phyloP scores from a whole-genome alignment of 352 stramenopile genomes.

The Pythium rhizo-oryzae region DNA sequence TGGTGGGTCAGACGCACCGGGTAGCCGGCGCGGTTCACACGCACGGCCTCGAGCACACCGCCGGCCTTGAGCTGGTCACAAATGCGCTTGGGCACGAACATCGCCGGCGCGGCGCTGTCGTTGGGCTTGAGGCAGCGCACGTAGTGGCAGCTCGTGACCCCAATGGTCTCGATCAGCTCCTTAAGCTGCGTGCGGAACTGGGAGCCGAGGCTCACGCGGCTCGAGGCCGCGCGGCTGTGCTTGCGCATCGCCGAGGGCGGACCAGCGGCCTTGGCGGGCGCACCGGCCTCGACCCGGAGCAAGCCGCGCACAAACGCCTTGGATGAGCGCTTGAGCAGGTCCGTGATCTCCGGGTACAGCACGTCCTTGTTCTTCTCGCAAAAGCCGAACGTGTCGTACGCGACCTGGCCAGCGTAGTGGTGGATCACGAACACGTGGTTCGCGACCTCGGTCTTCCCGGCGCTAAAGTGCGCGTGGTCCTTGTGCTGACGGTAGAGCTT shows the following conservation, averaged over 20 bases:
- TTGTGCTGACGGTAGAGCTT: constrained; percentile 81
- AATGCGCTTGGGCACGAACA: constrained; percentile 90
- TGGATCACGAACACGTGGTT: constrained; percentile 84
- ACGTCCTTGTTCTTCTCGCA: constrained; percentile 97
- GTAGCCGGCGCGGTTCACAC: constrained; percentile 97
- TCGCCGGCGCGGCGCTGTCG: constrained; percentile 88
- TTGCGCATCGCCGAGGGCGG: constrained; percentile 39
- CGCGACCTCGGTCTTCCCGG: constrained; percentile 74
- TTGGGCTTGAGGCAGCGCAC: constrained; percentile 99
- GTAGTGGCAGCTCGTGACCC: constrained; percentile 96
- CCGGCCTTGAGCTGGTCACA: constrained; percentile 97
- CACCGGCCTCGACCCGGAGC: constrained; percentile 34
- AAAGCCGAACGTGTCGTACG: constrained; percentile 95
- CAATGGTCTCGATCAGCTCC: constrained; percentile 93
- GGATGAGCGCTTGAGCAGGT: constrained; percentile 72
- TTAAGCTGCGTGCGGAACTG: constrained; percentile 94
- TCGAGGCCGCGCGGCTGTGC: constrained; percentile 35
- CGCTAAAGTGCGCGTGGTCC: constrained; percentile 68
- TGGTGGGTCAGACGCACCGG: constrained; percentile 95
- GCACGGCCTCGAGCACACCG: constrained; percentile 98
- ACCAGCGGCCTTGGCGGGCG: background rate
- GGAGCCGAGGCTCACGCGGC: constrained; percentile 68
- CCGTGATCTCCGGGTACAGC: constrained; percentile 83
- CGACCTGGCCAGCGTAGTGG: constrained; percentile 95
- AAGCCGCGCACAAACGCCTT: constrained; percentile 73